These are phyloP conservation scores for Solanum hybrid DNA, from an alignment of 305 asterid genomes.

Conservation along the genomic window DNA sequence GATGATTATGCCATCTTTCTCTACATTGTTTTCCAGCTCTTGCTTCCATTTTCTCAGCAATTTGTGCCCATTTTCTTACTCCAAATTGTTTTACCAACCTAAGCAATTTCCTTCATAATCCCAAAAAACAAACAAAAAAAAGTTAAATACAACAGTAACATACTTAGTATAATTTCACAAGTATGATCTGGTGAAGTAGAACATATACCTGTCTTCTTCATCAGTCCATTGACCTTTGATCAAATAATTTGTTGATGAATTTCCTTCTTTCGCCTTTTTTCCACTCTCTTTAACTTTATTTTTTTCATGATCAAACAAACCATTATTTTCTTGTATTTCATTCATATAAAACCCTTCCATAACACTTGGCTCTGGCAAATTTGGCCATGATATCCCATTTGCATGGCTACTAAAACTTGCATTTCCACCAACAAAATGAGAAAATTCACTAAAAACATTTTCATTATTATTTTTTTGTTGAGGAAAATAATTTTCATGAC, in stretches of 20 bases:
- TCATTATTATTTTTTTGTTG: background rate
- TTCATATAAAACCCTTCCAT: background rate
- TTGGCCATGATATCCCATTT: conserved; percentile 3
- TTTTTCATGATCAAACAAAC: background rate
- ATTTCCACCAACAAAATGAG: background rate
- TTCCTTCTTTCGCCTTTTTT: background rate
- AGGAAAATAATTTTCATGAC: background rate
- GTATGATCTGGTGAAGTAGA: background rate
- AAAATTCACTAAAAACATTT: background rate
- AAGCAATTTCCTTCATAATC: conserved; percentile 31
- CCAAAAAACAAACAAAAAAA: background rate
- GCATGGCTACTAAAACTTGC: background rate
- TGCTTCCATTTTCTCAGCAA: conserved; percentile 56
- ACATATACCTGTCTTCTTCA: conserved; percentile 58
- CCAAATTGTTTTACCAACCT: conserved; percentile 63
- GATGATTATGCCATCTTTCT: conserved; percentile 83
- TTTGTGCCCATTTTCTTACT: conserved; percentile 53
- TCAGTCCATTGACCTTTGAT: conserved; percentile 72
- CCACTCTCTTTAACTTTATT: background rate
- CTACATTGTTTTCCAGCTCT: conserved; percentile 83
- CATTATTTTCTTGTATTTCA: background rate
- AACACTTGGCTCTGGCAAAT: background rate
- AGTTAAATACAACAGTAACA: background rate
- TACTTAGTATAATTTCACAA: background rate
- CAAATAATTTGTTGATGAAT: conserved; percentile 7